Evolutionary conservation across 352 stramenopile genomes (phyloP).

Genomic region (Globisporangium solare): DNA sequence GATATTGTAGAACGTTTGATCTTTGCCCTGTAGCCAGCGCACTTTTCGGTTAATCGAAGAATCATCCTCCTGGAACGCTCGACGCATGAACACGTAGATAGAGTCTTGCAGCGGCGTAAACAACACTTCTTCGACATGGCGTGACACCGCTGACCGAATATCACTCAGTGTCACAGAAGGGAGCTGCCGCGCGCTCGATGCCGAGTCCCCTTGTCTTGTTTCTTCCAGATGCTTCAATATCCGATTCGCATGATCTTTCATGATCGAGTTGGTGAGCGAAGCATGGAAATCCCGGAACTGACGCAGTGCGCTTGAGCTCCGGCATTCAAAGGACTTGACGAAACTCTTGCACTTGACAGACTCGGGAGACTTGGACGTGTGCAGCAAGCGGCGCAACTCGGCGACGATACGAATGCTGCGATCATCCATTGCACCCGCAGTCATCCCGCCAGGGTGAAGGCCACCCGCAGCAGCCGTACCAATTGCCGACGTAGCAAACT

Average conservation of each 20-base stretch:
- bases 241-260: slow-evolving; percentile 54
- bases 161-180: slow-evolving; percentile 47
- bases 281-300: slow-evolving; percentile 65
- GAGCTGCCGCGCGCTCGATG: slow-evolving; percentile 14
- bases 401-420: slow-evolving; percentile 82
- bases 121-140: slow-evolving; percentile 80
- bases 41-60: slow-evolving; percentile 78
- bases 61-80: slow-evolving; percentile 71
- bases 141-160: slow-evolving; percentile 53
- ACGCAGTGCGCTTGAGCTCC: slow-evolving; percentile 32
- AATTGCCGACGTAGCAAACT: slow-evolving; percentile 30
- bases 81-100: slow-evolving; percentile 52
- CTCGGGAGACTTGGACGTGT: slow-evolving; percentile 74
- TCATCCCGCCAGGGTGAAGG: slow-evolving; percentile 27
- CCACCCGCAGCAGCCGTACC: slow-evolving; percentile 29
- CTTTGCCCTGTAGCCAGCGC: slow-evolving; percentile 87
- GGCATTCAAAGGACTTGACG: slow-evolving; percentile 50
- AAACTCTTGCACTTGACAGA: slow-evolving; percentile 68
- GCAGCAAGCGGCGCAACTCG: slow-evolving; percentile 65
- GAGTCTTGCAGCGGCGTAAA: slow-evolving; percentile 62
- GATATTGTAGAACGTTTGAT: slow-evolving; percentile 89
- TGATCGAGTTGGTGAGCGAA: slow-evolving; percentile 51
- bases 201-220: slow-evolving; percentile 22
- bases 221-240: slow-evolving; percentile 57
- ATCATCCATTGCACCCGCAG: slow-evolving; percentile 39